Evolutionary conservation across 257 asterid species (phyloP), one percentile per base, ranked within the genome.

Genomic region (Nicotiana noctiflora): DNA sequence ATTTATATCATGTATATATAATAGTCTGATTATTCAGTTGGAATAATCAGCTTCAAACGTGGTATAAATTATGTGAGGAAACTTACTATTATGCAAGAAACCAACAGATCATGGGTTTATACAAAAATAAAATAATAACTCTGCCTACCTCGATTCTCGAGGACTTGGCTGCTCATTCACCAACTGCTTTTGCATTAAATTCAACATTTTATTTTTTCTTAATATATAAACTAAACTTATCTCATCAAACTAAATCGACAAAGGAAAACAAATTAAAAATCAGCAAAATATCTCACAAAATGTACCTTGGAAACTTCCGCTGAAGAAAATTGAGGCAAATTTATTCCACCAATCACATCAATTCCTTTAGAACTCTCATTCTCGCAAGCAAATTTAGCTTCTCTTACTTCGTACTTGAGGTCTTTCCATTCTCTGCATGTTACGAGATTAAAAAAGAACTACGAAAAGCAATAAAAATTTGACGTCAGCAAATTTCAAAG

Each of bases 301-400:
- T 44, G 37, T 89, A 94, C 99, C 98, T 89, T 86, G n/a, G 96
- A 95, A 88, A 94, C 97, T 66, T 88, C 81, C 76, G 93, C 96
- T 76, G 99, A 80, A 75, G 98, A 92, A 87, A 96, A 96, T 59
- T 90, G 98, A 59, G 97, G 89, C 79, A 96, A 86, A 59, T 84
- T 88, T 79, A 88, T 79, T 80, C 78, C 90, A 40, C 90, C 95
- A 3, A 84, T 75, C 15, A 90, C 90, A 82, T 96, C 94, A 74
- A 83, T 86, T 77, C 89, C 92, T 83, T 79, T 81, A 13, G 79
- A 79, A 88, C 70, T 82, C 80, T 82, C 85, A 82, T 75, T 90
- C 52, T 89, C 90, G 76, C 82, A 81, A 78, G 95, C 89, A 90
- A 96, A 96, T 85, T 85, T 90, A 21, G 94, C 86, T 76, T 37